Percentiles rank a stretch among this genome's conserved stretches.
Evolutionary conservation across 1,284 basidiomycete species (phyloP).

Genomic region (Melampsora larici-populina): DNA sequence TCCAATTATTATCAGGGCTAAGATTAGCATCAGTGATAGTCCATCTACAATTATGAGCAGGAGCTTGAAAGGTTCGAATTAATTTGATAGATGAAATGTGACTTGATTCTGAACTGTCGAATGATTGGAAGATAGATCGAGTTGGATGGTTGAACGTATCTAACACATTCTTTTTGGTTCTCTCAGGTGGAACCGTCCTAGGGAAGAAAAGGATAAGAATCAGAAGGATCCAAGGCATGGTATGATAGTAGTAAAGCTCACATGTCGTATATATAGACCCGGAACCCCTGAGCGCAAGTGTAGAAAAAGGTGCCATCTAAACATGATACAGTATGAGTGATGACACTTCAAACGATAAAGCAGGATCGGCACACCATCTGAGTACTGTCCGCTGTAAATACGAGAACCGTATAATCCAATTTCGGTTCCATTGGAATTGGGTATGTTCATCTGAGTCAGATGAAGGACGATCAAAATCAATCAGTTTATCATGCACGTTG

Average conservation of each 20-base stretch:
- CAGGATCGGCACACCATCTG: slow-evolving; percentile 61
- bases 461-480: slow-evolving; percentile 9
- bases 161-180: neutral
- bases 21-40: slow-evolving; percentile 93
- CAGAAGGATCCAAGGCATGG: neutral
- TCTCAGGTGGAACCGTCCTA: slow-evolving; percentile 6
- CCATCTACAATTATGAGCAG: slow-evolving; percentile 64
- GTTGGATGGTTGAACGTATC: neutral
- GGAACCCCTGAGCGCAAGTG: slow-evolving; percentile 66
- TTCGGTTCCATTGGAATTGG: slow-evolving; percentile 79
- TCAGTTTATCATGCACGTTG: neutral
- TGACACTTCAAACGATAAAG: slow-evolving; percentile 1
- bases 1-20: slow-evolving; percentile 82
- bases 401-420: slow-evolving; percentile 77
- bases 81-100: slow-evolving; percentile 28
- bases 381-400: slow-evolving; percentile 90
- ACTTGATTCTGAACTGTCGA: neutral
- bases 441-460: slow-evolving; percentile 65
- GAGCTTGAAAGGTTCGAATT: slow-evolving; percentile 60
- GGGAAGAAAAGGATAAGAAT: neutral
- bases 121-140: neutral
- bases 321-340: slow-evolving; percentile 10
- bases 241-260: neutral
- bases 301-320: slow-evolving; percentile 55
- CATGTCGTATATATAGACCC: slow-evolving; percentile 60